These are phyloP conservation scores for Xanthoparmelia taractica DNA, from an alignment of 495 filamentous ascomycete species.

Conservation along the genomic window DNA sequence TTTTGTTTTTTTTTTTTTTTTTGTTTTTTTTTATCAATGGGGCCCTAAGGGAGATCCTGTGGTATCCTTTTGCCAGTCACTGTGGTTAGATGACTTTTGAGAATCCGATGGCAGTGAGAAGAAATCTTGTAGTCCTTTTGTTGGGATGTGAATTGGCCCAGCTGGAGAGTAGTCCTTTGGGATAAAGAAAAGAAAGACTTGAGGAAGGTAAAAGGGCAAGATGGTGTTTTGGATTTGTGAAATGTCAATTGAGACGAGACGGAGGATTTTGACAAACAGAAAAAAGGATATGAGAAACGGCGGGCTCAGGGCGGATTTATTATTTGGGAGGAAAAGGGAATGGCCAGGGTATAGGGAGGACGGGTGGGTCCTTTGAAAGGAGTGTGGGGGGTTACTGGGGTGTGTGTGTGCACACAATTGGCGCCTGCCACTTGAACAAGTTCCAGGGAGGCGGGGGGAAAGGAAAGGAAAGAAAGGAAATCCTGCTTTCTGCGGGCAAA, in stretches of 20 bases:
- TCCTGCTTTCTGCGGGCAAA: slow-evolving; percentile 14
- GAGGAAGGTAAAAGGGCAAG: background rate
- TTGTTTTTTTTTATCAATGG: no score
- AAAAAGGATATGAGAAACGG: background rate
- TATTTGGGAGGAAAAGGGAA: background rate
- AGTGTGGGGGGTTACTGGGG: slow-evolving; percentile 1
- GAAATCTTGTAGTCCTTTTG: background rate
- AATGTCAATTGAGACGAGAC: background rate
- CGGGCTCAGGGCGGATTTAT: background rate
- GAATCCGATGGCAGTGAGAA: background rate
- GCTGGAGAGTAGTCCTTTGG: background rate
- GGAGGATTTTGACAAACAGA: slow-evolving; percentile 3
- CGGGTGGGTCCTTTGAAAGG: background rate
- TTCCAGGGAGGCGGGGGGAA: background rate
- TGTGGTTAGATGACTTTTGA: background rate
- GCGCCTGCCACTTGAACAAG: background rate
- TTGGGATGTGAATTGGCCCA: slow-evolving; percentile 4
- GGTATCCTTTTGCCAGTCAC: background rate
- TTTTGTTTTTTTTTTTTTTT: no score
- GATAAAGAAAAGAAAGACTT: background rate
- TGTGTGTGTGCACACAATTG: no score
- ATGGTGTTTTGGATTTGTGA: background rate
- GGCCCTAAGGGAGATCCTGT: slow-evolving; percentile 5
- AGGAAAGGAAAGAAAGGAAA: slow-evolving; percentile 2
- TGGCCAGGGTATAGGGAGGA: background rate